Conservation (phyloP, 768 basidiomycete species). For the Podaxis sp. region DNA sequence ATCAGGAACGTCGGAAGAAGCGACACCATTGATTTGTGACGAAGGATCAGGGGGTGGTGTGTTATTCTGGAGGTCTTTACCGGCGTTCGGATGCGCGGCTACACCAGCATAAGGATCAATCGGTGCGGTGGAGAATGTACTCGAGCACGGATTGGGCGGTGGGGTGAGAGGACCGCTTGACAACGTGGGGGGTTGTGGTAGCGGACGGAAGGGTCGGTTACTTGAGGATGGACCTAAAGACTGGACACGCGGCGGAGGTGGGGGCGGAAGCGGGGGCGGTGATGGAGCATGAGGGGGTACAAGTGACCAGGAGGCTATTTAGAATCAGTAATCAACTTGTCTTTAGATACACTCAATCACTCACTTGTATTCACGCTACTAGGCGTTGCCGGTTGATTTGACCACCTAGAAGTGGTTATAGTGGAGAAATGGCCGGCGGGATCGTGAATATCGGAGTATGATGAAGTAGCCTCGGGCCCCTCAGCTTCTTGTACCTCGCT, state of each 20-base stretch:
- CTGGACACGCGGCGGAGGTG: background rate
- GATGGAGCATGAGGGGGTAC: background rate
- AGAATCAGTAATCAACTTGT: conserved; percentile 1
- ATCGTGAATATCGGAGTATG: background rate
- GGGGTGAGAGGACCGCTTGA: background rate
- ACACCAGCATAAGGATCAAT: background rate
- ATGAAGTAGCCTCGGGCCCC: conserved; percentile 23
- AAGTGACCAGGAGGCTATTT: conserved; percentile 1
- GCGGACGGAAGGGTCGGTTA: conserved; percentile 6
- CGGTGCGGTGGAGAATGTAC: background rate
- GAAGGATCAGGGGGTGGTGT: background rate
- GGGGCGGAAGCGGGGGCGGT: background rate
- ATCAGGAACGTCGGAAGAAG: background rate
- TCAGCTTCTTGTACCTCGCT: conserved; percentile 15
- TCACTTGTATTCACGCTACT: conserved; percentile 8
- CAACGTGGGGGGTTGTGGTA: conserved; percentile 3
- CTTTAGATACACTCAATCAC: background rate
- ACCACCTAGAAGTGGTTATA: background rate
- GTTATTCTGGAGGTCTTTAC: background rate
- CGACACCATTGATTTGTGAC: background rate
- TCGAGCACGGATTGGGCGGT: conserved; percentile 5
- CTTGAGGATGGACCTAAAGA: background rate
- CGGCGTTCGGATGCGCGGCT: background rate
- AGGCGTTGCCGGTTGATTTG: conserved; percentile 7
- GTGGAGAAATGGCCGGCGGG: background rate